These are phyloP conservation scores for Lanmaoa pseudosensibilis DNA, from an alignment of 768 basidiomycete species.

Conservation along the genomic window DNA sequence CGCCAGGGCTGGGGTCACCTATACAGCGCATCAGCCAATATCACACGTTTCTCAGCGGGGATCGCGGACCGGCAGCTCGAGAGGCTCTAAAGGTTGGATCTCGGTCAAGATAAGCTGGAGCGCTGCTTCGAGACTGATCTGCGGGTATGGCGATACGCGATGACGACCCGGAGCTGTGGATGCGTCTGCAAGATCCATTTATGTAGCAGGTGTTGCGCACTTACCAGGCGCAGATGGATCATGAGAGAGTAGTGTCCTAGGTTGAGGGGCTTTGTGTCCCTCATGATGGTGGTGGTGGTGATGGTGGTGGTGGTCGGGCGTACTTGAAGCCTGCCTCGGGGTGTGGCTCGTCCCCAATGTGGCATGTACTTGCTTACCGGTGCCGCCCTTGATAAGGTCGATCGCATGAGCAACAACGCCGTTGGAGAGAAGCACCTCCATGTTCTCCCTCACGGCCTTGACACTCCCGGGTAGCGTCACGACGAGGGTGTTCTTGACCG, in stretches of 20 bases:
- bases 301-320: constrained; percentile 33
- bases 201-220: constrained; percentile 16
- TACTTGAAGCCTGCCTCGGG: constrained; percentile 2
- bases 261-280: constrained; percentile 48
- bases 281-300: constrained; percentile 33
- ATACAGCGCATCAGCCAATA: neutral
- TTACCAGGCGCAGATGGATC: constrained; percentile 69
- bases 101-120: constrained; percentile 54
- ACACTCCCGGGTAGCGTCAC: constrained; percentile 83
- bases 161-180: constrained; percentile 64
- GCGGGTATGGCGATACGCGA: constrained; percentile 73
- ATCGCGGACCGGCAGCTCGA: constrained; percentile 44
- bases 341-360: constrained; percentile 40
- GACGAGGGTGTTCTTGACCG: constrained; percentile 61
- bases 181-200: neutral
- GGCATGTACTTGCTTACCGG: constrained; percentile 59
- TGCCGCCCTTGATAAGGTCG: constrained; percentile 68
- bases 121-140: constrained; percentile 67
- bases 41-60: neutral
- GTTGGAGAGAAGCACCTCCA: constrained; percentile 57
- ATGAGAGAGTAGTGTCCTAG: constrained; percentile 61
- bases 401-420: constrained; percentile 70
- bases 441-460: constrained; percentile 80
- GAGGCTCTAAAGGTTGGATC: constrained; percentile 41
- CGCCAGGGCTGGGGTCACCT: constrained; percentile 62